These are phyloP conservation scores for Pichia sp. DNA, from an alignment of 1,139 yeast genomes.

Conservation along the genomic window DNA sequence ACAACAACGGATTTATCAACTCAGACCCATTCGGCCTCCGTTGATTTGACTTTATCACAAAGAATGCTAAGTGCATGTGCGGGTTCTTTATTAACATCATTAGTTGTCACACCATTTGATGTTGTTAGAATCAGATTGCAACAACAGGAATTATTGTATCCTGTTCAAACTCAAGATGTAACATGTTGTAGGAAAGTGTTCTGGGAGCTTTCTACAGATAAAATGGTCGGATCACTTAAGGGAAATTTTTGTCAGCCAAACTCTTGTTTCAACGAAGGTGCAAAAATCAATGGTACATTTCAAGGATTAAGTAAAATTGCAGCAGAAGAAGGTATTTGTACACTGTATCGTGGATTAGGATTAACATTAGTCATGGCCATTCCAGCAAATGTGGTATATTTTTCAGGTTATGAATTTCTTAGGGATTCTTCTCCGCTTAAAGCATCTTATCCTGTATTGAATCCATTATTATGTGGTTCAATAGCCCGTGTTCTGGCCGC, in stretches of 20 bases:
- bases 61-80: conserved; percentile 86
- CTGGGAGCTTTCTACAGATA: conserved; percentile 30
- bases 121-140: conserved; percentile 87
- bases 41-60: conserved; percentile 46
- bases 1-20: neutral
- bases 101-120: conserved; percentile 88
- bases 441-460: conserved; percentile 39
- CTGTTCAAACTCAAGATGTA: conserved; percentile 28
- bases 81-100: conserved; percentile 83
- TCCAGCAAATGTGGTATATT: conserved; percentile 90
- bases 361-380: conserved; percentile 82
- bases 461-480: conserved; percentile 84
- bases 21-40: neutral
- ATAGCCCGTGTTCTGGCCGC: conserved; percentile 81
- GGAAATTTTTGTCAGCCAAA: conserved; percentile 19
- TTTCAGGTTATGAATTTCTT: conserved; percentile 85
- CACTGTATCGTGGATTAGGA: conserved; percentile 88
- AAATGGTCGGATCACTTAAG: conserved; percentile 23
- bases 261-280: conserved; percentile 26
- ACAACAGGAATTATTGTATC: conserved; percentile 68
- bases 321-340: conserved; percentile 62
- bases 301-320: conserved; percentile 67
- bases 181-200: conserved; percentile 34
- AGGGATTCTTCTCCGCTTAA: conserved; percentile 66
- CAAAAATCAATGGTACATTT: conserved; percentile 45